phyloP scores from a whole-genome alignment of 306 rosid genomes.

The Ormosia semicastrata region DNA sequence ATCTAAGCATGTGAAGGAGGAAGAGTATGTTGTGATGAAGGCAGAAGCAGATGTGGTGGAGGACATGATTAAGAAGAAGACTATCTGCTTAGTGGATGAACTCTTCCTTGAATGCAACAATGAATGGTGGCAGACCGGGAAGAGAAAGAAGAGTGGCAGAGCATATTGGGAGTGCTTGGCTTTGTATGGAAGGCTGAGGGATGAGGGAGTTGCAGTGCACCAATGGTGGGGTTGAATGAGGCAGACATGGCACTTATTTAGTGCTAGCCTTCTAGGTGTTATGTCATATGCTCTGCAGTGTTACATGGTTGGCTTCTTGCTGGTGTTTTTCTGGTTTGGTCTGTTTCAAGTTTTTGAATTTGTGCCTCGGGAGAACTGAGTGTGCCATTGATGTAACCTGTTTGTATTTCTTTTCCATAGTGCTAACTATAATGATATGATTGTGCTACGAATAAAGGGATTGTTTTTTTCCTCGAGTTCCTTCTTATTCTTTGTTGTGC shows the following conservation, averaged over 20 bases:
- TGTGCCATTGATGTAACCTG: neutral
- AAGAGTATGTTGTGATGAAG: conserved; percentile 68
- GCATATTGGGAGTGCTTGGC: conserved; percentile 70
- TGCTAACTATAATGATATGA: neutral
- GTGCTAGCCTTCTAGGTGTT: neutral
- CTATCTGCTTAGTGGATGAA: conserved; percentile 57
- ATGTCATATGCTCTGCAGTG: neutral
- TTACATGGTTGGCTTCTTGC: neutral
- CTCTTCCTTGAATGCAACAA: conserved; percentile 63
- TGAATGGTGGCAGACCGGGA: conserved; percentile 54
- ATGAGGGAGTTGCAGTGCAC: conserved; percentile 70
- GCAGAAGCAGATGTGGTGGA: conserved; percentile 58
- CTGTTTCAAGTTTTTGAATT: neutral
- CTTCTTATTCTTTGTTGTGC: neutral
- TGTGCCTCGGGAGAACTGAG: neutral
- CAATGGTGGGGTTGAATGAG: conserved; percentile 57
- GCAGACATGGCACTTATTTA: neutral
- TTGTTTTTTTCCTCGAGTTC: neutral
- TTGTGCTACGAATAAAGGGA: neutral
- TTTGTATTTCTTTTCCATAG: conserved; percentile 1
- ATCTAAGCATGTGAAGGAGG: conserved; percentile 43
- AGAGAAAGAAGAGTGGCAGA: conserved; percentile 36
- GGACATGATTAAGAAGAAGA: conserved; percentile 44
- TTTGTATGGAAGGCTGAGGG: conserved; percentile 65
- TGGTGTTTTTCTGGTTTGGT: neutral